Base-by-base conservation (phyloP, 805 yeast species). In the Starmera amethionina region DNA sequence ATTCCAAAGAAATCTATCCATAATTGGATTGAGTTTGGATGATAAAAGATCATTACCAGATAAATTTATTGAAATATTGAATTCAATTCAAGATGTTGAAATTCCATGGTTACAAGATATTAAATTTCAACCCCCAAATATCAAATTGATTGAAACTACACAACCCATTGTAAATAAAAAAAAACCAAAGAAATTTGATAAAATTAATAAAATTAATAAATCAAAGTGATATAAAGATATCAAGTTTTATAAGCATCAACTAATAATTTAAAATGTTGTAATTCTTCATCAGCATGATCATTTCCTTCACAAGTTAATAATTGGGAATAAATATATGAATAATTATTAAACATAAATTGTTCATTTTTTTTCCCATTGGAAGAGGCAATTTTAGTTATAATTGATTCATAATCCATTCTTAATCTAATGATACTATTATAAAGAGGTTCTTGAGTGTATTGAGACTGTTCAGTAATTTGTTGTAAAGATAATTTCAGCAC, bases 381-480 rank as follows among this genome's bases (percentile, higher is more conserved):
- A 22, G 25, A 22, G 25, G n/a, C n/a, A 40, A 87, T 59, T 51
- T 81, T 86, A 3, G 93, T 84, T 56, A 89, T 61, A 1, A 78
- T 70, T 18, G 76, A 76, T 55, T 93, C 97, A 55, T 78, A 89
- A 46, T 85, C 96, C 50, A 77, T 79, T 41, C 90, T 66, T 31
- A 90, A 60, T 41, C 96, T 68, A 5, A 67, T 68, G 7, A 90
- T 68, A 2, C 88, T 78, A 46, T 72, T 77, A 34, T 75, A 75
- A 8, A 90, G 64, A 2, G 96, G 96, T 48, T 86, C 97, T 13
- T 72, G 60, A 33, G 54, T 51, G 22, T 22, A 22, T 56, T 58
- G 39, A 54, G 59, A 16, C 49, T 46, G 30, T 4, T 51, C 50
- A 18, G 47, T 52, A 31, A 54, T 52, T 37, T 63, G 63, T 12